Base-by-base conservation (phyloP, 2,329 filamentous ascomycete species). In the Fusarium scirpi region DNA sequence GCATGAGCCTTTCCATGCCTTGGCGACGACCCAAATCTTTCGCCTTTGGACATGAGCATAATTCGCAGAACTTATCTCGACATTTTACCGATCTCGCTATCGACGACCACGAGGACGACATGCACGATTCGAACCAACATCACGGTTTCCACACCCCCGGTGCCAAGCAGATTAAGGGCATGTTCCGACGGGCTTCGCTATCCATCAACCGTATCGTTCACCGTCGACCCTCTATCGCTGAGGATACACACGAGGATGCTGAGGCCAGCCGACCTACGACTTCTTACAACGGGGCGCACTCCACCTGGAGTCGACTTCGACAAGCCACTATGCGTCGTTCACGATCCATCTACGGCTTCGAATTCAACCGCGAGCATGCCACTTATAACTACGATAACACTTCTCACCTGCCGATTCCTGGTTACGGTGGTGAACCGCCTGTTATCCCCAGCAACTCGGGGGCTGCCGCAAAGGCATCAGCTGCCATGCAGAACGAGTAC, bases 391-490 rank as follows among this genome's bases (percentile, higher is more conserved):
- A 77, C 38, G 74, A 78, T 16, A 72, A 76, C 16, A 77, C 80
- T 29, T 64, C 74, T 11, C 69, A 76, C 20, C 59, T 79, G n/a
- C 82, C 84, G 0, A 77, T 86, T 6, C 86, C 86, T 4, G 86
- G 85, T 6, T 78, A 83, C 60, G 83, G 84, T 30, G 80, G 81
- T 32, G 86, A 86, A 60, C 89, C 89, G 7, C 89, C 89, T 1
- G 79, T 89, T 62, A 90, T 91, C 29, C 89, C 89, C 6, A 80
- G 81, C 13, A 85, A 89, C 58, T 86, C 84, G 1, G 89, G 89
- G 38, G 86, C 84, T n/a, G 88, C 87, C 3, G 88, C 88, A 30
- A 88, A 89, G 61, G 86, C 89, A 10, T 85, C 88, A 0, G 88
- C 86, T 6, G 88, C 87, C 13, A 82, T 87, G 59, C 87, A 90